Evolutionary conservation across 1,139 yeast genomes (phyloP), one percentile per base, ranked within the genome.

Genomic region (Yamadazyma membranifaciens): DNA sequence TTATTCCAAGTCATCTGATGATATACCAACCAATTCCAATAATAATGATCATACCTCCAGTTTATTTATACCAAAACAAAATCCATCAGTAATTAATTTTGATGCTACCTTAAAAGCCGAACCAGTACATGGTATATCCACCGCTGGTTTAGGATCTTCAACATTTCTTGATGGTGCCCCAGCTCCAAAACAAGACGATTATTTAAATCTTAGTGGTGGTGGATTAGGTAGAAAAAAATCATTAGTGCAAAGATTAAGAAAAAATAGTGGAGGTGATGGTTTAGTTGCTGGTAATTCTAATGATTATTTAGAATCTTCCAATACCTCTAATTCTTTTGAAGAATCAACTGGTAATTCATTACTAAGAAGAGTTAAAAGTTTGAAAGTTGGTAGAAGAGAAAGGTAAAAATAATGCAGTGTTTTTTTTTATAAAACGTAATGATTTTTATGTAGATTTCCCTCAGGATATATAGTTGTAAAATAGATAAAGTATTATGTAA

Each of bases 141-240:
- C 97, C 0, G 75, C 84, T 42, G 98, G 98, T 1, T 73, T 92
- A 38, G 98, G 98, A 3, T 79, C 94, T 2, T 77, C 96, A 2
- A 92, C 98, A 0, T 92, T 92, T 59, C 62, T 92, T 49, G 98
- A 92, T 60, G 98, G 98, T 29, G 94, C 98, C 0, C 98, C 98
- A 13, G 98, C 97, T 3, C 83, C 95, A 24, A 60, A 55, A 65
- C 55, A 55, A 37, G 68, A 67, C 27, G 65, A 61, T 14, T 57
- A 46, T 42, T 55, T 65, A 43, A 45, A 55, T 39, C 37, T 59
- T 15, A 50, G 47, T 37, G 54, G 54, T 34, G 68, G 69, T 20
- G 79, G 78, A 1, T 59, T 84, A 44, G 75, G 77, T 20, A 78
- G 91, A 63, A 87, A 86, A 63, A 87, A 87, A 68, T 83, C 94